Conservation (phyloP, 2,329 filamentous ascomycete species). For the Scortechinia acanthostroma region DNA sequence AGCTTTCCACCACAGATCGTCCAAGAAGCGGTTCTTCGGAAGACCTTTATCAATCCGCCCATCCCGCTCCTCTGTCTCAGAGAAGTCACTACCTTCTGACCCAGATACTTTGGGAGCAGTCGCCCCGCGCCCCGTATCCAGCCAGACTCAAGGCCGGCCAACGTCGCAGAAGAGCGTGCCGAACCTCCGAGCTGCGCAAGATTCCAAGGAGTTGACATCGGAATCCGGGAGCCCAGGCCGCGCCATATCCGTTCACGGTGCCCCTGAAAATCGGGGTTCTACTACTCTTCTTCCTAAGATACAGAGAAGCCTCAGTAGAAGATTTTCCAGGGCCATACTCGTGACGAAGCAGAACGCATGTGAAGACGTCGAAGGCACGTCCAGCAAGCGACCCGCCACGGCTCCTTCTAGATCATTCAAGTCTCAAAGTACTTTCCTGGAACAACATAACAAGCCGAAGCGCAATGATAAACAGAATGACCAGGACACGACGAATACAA, state of each 20-base stretch:
- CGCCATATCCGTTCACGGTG: background rate
- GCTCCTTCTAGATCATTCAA: background rate
- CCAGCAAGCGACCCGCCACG: background rate
- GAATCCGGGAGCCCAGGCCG: background rate
- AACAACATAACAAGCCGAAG: too few species aligned
- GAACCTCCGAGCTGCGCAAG: background rate
- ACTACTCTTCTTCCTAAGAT: background rate
- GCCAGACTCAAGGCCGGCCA: background rate
- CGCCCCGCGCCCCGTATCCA: background rate
- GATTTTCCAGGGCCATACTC: background rate
- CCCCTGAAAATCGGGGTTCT: background rate
- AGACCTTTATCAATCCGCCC: too few species aligned
- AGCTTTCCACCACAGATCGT: too few species aligned
- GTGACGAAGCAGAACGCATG: background rate
- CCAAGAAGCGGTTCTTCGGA: too few species aligned
- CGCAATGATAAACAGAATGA: too few species aligned
- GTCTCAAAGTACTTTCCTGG: background rate
- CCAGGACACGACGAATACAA: background rate
- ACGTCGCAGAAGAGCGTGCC: background rate
- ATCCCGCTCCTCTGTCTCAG: background rate
- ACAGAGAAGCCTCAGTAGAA: background rate
- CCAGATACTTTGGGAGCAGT: background rate
- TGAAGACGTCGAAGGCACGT: background rate
- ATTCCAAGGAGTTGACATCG: background rate
- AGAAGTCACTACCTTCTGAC: background rate